Conservation (phyloP, 192 early-diverging fungal species). For the Thoreauomyces humboldtii region DNA sequence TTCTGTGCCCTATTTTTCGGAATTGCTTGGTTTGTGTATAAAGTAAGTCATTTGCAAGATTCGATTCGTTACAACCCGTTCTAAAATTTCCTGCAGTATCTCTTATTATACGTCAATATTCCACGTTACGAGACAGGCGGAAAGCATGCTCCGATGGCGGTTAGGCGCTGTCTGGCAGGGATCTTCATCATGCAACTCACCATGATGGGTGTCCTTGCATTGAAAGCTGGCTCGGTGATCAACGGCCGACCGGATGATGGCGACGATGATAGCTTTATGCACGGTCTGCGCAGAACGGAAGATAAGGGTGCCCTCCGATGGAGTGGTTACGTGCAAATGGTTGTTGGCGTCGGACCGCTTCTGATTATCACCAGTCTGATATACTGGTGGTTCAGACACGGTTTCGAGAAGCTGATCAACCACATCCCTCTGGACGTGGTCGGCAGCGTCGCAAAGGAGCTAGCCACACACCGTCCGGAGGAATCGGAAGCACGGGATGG, state of each 20-base stretch:
- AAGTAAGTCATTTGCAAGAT: slow-evolving; percentile 17
- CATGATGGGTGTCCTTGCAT: slow-evolving; percentile 52
- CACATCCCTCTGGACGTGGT: slow-evolving; percentile 47
- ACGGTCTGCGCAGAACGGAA: background rate
- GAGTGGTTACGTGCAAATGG: slow-evolving; percentile 42
- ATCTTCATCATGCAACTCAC: slow-evolving; percentile 52
- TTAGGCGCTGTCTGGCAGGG: slow-evolving; percentile 48
- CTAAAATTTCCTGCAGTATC: slow-evolving; percentile 30
- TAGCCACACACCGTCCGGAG: background rate
- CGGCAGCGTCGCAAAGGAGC: slow-evolving; percentile 39
- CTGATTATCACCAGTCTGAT: slow-evolving; percentile 35
- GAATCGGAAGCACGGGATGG: background rate
- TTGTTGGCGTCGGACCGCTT: slow-evolving; percentile 47
- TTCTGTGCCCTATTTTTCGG: slow-evolving; percentile 50
- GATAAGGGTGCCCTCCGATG: slow-evolving; percentile 10
- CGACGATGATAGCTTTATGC: background rate
- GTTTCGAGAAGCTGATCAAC: slow-evolving; percentile 46
- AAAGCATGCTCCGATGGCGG: slow-evolving; percentile 39
- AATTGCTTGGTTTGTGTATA: slow-evolving; percentile 51
- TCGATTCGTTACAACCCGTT: background rate
- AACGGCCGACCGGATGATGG: background rate
- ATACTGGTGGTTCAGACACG: slow-evolving; percentile 45
- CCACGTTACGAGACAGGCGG: slow-evolving; percentile 54
- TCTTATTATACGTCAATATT: slow-evolving; percentile 53
- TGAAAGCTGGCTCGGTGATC: slow-evolving; percentile 34